phyloP scores from a whole-genome alignment of 257 asterid species.

The Primulina tabacum region DNA sequence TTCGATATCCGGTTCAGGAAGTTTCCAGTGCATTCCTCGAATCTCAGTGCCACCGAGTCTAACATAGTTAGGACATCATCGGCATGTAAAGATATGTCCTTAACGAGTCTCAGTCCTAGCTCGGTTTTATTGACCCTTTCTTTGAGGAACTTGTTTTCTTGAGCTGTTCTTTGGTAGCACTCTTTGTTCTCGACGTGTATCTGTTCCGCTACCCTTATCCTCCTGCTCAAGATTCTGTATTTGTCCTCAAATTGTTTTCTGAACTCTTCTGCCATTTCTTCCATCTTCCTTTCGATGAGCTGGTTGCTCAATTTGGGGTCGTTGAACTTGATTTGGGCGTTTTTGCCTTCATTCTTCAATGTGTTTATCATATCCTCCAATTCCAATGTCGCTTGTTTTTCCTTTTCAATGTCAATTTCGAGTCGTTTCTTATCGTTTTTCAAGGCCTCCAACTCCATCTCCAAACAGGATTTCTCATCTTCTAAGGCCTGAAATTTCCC shows the following conservation, averaged over 20 bases:
- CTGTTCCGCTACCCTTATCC: slow-evolving; percentile 51
- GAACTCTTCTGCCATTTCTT: slow-evolving; percentile 44
- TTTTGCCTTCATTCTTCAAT: slow-evolving; percentile 26
- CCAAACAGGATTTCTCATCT: slow-evolving; percentile 33
- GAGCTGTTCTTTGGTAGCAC: slow-evolving; percentile 31
- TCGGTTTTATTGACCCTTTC: slow-evolving; percentile 21
- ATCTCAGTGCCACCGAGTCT: slow-evolving; percentile 32
- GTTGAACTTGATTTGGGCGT: slow-evolving; percentile 22
- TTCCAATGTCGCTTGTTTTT: slow-evolving; percentile 21
- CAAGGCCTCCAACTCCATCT: slow-evolving; percentile 30
- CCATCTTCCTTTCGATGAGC: slow-evolving; percentile 37
- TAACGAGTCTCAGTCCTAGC: slow-evolving; percentile 23
- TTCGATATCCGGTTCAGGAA: slow-evolving; percentile 46
- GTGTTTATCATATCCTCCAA: slow-evolving; percentile 11
- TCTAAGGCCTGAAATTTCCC: slow-evolving; percentile 24
- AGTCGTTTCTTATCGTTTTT: slow-evolving; percentile 28
- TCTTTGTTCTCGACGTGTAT: slow-evolving; percentile 45
- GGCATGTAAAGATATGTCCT: slow-evolving; percentile 32
- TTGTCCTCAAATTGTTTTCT: slow-evolving; percentile 43
- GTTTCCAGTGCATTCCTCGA: slow-evolving; percentile 38
- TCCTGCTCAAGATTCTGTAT: slow-evolving; percentile 40
- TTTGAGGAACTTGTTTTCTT: slow-evolving; percentile 31
- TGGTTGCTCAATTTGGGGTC: slow-evolving; percentile 28
- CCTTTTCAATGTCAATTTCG: slow-evolving; percentile 24
- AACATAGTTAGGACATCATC: slow-evolving; percentile 29